phyloP scores from a whole-genome alignment of 164 flowering plant species.

The Piper longum region DNA sequence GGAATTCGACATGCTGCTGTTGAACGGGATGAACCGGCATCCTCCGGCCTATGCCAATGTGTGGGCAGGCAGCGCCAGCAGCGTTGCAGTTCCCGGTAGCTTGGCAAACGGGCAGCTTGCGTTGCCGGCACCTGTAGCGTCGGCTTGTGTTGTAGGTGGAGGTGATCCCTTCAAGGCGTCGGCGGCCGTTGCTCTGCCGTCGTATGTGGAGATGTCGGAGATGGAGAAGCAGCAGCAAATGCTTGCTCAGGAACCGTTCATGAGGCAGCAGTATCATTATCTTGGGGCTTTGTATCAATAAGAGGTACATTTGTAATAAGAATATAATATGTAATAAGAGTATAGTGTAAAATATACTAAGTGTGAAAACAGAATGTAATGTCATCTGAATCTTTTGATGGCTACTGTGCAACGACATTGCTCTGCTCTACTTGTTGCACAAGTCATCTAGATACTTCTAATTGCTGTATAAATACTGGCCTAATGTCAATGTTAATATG shows the following conservation, averaged over 20 bases:
- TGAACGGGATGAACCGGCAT: conserved; percentile 53
- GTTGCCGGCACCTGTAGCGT: conserved; percentile 13
- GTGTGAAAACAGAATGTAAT: no score
- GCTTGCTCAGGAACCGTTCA: conserved; percentile 50
- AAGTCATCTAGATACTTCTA: no score
- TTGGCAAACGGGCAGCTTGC: conserved; percentile 26
- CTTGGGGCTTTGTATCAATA: no score
- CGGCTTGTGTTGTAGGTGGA: not conserved
- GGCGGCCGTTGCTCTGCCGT: conserved; percentile 46
- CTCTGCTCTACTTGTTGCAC: no score
- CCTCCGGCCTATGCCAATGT: not conserved
- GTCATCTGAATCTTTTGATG: no score
- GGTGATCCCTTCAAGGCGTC: conserved; percentile 77
- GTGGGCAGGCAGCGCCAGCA: conserved; percentile 41
- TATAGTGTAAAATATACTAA: no score
- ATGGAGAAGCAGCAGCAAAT: conserved; percentile 71
- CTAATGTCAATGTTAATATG: no score
- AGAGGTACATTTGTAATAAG: no score
- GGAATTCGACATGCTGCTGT: conserved; percentile 25
- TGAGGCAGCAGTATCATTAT: conserved; percentile 71
- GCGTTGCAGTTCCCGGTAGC: conserved; percentile 17
- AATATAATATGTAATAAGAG: no score
- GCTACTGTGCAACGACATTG: no score
- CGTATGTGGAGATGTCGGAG: conserved; percentile 80
- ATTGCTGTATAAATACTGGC: no score